Percentiles rank a stretch among this genome's conserved stretches.
These are phyloP conservation scores for Nigrograna mackinnonii DNA, from an alignment of 2,329 filamentous ascomycete genomes.

Conservation along the genomic window DNA sequence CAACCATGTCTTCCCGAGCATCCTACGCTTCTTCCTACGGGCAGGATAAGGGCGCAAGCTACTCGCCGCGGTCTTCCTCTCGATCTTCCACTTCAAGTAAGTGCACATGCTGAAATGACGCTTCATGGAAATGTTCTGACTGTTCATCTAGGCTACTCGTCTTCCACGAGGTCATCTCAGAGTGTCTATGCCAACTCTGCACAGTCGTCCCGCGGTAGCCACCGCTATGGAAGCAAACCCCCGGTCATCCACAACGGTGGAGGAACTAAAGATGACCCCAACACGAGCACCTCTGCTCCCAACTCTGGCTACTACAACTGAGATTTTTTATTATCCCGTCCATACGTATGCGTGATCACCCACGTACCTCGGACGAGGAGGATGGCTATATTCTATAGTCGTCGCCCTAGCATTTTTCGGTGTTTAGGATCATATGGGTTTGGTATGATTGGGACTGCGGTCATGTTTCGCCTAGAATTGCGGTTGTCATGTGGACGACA, in stretches of 20 bases:
- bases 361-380: no score
- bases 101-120: conserved; percentile 10
- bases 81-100: conserved; percentile 21
- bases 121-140: conserved; percentile 1
- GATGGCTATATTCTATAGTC: no score
- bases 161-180: conserved; percentile 18
- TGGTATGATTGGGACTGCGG: no score
- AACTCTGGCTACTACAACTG: conserved; percentile 34
- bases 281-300: conserved; percentile 28
- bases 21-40: conserved; percentile 25
- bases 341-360: no score
- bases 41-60: conserved; percentile 22
- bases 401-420: no score
- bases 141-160: conserved; percentile 12
- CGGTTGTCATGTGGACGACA: no score
- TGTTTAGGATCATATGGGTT: no score
- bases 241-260: conserved; percentile 29
- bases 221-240: conserved; percentile 31
- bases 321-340: no score
- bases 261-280: conserved; percentile 29
- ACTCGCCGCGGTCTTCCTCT: conserved; percentile 26
- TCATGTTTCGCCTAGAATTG: no score
- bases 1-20: conserved; percentile 28
- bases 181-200: conserved; percentile 28
- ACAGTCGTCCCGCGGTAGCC: conserved; percentile 22